These are phyloP conservation scores for Nyssa sinensis DNA, from an alignment of 148 eudicot species.

Conservation along the genomic window DNA sequence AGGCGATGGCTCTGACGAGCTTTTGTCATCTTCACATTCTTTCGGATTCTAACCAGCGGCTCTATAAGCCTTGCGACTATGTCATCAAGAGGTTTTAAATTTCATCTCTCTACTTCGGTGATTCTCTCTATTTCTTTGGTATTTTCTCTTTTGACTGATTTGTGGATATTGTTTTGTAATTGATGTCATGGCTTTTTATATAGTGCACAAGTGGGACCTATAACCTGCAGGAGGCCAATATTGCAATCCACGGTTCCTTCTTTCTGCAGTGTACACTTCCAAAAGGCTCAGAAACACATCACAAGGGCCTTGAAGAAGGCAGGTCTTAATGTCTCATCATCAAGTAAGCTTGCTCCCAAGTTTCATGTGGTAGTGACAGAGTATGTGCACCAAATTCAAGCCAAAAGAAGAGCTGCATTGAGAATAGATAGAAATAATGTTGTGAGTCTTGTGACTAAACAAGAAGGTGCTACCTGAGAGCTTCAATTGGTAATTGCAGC, in stretches of 20 bases:
- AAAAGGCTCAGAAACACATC: constrained; percentile 30
- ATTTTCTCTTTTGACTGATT: background rate
- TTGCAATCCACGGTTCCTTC: constrained; percentile 37
- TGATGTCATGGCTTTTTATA: constrained; percentile 11
- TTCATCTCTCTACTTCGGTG: background rate
- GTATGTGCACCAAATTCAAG: constrained; percentile 44
- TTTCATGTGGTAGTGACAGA: constrained; percentile 49
- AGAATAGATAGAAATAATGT: constrained; percentile 19
- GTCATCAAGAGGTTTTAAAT: constrained; percentile 39
- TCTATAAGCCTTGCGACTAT: constrained; percentile 55
- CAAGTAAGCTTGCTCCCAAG: constrained; percentile 51
- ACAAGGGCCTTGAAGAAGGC: constrained; percentile 47
- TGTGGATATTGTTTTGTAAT: constrained; percentile 2
- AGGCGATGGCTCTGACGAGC: constrained; percentile 60
- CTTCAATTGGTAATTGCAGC: background rate
- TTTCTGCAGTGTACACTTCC: constrained; percentile 41
- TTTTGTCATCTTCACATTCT: constrained; percentile 55
- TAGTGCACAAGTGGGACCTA: constrained; percentile 56
- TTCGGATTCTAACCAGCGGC: constrained; percentile 49
- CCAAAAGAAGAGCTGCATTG: constrained; percentile 40
- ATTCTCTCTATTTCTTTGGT: background rate
- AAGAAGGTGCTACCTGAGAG: constrained; percentile 26
- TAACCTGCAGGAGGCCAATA: constrained; percentile 57
- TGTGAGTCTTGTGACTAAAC: constrained; percentile 18
- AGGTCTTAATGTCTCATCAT: constrained; percentile 43